These are phyloP conservation scores for Podospora sp. DNA, from an alignment of 495 filamentous ascomycete species.

Conservation along the genomic window DNA sequence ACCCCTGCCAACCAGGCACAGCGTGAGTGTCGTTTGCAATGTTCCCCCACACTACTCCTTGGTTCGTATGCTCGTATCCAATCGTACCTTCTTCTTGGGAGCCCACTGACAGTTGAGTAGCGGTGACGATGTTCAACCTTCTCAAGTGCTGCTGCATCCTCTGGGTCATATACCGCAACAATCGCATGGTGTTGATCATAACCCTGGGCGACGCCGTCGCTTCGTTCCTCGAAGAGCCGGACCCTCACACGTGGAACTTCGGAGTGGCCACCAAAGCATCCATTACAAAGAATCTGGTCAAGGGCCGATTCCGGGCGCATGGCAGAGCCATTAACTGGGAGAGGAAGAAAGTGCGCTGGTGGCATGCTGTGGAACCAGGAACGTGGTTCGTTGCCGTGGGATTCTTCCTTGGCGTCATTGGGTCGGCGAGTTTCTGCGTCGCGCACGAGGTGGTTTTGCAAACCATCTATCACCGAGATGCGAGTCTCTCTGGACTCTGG, in stretches of 20 bases:
- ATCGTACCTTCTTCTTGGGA: neutral
- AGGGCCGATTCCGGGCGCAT: neutral
- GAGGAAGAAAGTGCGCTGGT: neutral
- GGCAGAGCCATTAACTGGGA: neutral
- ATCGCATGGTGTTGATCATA: neutral
- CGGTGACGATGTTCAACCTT: slow-evolving; percentile 2
- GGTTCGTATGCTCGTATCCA: neutral
- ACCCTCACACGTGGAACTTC: neutral
- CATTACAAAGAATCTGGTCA: neutral
- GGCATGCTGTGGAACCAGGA: neutral
- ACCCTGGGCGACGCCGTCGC: slow-evolving; percentile 4
- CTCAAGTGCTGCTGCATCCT: slow-evolving; percentile 8
- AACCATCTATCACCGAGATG: neutral
- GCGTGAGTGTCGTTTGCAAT: neutral
- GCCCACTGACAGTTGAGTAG: neutral
- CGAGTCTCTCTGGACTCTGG: slow-evolving; percentile 1
- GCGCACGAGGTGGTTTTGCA: neutral
- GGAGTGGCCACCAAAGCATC: slow-evolving; percentile 3
- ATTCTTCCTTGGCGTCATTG: neutral
- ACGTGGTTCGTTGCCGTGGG: neutral
- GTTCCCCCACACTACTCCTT: neutral
- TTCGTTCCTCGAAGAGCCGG: slow-evolving; percentile 1
- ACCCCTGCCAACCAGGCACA: slow-evolving; percentile 1
- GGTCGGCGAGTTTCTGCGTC: neutral
- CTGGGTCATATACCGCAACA: slow-evolving; percentile 7